A percentile compares a stretch with the other conserved stretches of the same genome.
These are phyloP conservation scores for Datisca glomerata DNA, from an alignment of 306 rosid genomes.

Conservation along the genomic window DNA sequence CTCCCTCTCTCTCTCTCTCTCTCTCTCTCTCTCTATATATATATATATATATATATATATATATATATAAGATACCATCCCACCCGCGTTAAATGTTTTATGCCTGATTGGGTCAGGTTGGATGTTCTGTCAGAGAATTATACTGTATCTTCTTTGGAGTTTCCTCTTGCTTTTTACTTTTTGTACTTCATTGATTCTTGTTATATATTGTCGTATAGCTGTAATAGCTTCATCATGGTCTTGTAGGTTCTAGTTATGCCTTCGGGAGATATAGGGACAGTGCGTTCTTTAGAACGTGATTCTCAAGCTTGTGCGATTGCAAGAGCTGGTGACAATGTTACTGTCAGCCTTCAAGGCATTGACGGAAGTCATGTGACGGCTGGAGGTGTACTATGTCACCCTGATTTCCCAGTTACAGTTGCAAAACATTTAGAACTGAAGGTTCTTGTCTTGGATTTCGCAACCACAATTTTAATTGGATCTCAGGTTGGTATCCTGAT, in stretches of 20 bases:
- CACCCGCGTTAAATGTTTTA: too few relatives aligned
- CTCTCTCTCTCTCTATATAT: too few relatives aligned
- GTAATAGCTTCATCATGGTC: constrained; percentile 5
- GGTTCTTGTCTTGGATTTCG: constrained; percentile 71
- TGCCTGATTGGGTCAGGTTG: too few relatives aligned
- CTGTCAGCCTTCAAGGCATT: constrained; percentile 67
- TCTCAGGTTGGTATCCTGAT: constrained; percentile 50
- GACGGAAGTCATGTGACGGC: constrained; percentile 56
- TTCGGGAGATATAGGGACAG: constrained; percentile 63
- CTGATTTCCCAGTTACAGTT: constrained; percentile 63
- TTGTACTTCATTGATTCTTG: too few relatives aligned
- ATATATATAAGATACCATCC: too few relatives aligned
- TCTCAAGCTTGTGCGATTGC: constrained; percentile 62
- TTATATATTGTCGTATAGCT: too few relatives aligned
- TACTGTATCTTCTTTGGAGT: too few relatives aligned
- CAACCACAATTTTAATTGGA: constrained; percentile 70
- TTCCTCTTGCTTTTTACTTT: too few relatives aligned
- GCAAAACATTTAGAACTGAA: constrained; percentile 79
- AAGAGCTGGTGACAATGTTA: constrained; percentile 88
- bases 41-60: too few relatives aligned
- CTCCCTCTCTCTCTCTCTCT: too few relatives aligned
- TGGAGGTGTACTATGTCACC: constrained; percentile 93
- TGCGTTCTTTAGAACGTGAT: constrained; percentile 72
- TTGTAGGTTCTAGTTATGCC: constrained; percentile 86
- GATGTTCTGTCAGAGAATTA: too few relatives aligned